These are phyloP conservation scores for Alternaria postmessia DNA, from an alignment of 2,329 filamentous ascomycete genomes.

Conservation along the genomic window DNA sequence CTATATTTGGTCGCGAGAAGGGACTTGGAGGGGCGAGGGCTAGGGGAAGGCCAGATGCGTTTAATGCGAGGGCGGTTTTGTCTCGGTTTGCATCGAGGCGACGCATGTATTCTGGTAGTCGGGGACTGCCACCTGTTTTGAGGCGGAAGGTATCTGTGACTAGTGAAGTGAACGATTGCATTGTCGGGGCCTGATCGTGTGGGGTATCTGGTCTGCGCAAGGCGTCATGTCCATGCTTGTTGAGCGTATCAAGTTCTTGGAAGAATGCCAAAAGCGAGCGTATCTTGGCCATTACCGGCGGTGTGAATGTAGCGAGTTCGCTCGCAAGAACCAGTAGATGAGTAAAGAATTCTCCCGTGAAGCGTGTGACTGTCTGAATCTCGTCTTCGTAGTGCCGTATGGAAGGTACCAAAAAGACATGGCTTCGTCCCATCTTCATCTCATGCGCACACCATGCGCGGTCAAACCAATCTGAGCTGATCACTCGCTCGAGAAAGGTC, in stretches of 20 bases:
- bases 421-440: slow-evolving; percentile 52
- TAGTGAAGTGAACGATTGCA: slow-evolving; percentile 21
- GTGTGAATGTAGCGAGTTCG: slow-evolving; percentile 28
- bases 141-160: slow-evolving; percentile 52
- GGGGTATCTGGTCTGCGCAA: slow-evolving; percentile 29
- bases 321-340: slow-evolving; percentile 51
- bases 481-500: slow-evolving; percentile 47
- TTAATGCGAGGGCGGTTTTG: slow-evolving; percentile 54
- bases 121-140: slow-evolving; percentile 54
- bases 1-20: slow-evolving; percentile 42
- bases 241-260: slow-evolving; percentile 5
- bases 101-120: slow-evolving; percentile 50
- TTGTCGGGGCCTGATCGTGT: slow-evolving; percentile 9
- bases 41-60: slow-evolving; percentile 51
- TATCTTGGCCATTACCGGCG: slow-evolving; percentile 26
- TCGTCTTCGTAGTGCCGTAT: slow-evolving; percentile 32
- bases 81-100: slow-evolving; percentile 55
- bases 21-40: slow-evolving; percentile 42
- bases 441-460: slow-evolving; percentile 57
- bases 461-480: slow-evolving; percentile 55
- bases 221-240: slow-evolving; percentile 12
- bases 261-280: slow-evolving; percentile 35
- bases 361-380: slow-evolving; percentile 42
- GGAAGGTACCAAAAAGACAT: slow-evolving; percentile 54
- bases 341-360: slow-evolving; percentile 53